Evolutionary conservation across 1,139 yeast species (phyloP).

Genomic region (Suhomyces coccinellae): DNA sequence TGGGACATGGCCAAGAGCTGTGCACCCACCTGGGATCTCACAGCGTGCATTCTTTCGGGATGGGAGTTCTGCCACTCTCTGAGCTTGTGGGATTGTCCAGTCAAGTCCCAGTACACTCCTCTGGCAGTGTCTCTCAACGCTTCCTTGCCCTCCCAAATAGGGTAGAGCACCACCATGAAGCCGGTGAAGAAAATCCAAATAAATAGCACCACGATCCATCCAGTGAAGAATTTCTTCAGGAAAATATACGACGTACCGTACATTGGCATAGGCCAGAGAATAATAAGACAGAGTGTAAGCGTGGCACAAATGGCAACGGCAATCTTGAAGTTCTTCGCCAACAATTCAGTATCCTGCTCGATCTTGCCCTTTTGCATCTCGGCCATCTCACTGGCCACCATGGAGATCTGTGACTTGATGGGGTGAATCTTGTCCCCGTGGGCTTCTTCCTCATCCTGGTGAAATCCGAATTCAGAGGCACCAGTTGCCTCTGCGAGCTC

Average conservation of each 20-base stretch:
- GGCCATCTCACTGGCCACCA: conserved; percentile 48
- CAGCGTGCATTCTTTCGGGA: conserved; percentile 71
- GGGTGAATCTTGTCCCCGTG: conserved; percentile 40
- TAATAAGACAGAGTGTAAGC: conserved; percentile 59
- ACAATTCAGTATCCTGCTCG: conserved; percentile 45
- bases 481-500: conserved; percentile 47
- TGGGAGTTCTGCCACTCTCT: conserved; percentile 69
- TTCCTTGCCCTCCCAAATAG: conserved; percentile 66
- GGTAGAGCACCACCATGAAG: conserved; percentile 57
- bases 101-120: conserved; percentile 80
- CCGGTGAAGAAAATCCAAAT: conserved; percentile 68
- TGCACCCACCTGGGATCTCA: conserved; percentile 55
- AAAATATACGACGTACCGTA: conserved; percentile 74
- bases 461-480: conserved; percentile 15
- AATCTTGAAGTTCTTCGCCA: conserved; percentile 52
- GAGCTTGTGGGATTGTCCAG: conserved; percentile 72
- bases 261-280: conserved; percentile 90
- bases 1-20: conserved; percentile 29
- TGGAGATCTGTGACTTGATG: conserved; percentile 36
- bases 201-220: conserved; percentile 76
- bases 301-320: conserved; percentile 57
- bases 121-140: conserved; percentile 63
- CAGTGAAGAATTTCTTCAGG: conserved; percentile 71
- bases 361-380: conserved; percentile 32
- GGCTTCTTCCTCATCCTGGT: conserved; percentile 21